Evolutionary conservation across 306 rosid genomes (phyloP).

Genomic region (Ochetophila trinervis): DNA sequence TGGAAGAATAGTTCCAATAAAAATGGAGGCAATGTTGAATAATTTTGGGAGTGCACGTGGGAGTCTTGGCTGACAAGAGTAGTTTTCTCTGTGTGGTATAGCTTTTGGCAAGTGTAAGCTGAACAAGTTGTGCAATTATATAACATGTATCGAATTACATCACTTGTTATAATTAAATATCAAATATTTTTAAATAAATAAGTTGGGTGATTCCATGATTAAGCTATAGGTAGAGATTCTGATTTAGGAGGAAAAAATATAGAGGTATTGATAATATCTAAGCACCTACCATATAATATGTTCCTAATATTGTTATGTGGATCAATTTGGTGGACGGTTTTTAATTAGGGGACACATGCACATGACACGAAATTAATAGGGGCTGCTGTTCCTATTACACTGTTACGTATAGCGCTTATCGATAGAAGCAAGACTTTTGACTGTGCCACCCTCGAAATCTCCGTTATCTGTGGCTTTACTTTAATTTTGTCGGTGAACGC

Average conservation of each 20-base stretch:
- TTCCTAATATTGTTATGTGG: not conserved
- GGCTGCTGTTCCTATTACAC: not conserved
- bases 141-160: no score
- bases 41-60: conserved; percentile 27
- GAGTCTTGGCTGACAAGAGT: not conserved
- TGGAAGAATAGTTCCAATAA: conserved; percentile 21
- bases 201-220: no score
- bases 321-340: not conserved
- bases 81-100: conserved; percentile 10
- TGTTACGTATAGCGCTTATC: not conserved
- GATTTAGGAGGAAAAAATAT: not conserved
- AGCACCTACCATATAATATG: not conserved
- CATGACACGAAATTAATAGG: not conserved
- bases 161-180: no score
- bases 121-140: not conserved
- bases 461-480: not conserved
- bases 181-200: no score
- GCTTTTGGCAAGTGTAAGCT: conserved; percentile 35
- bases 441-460: conserved; percentile 4
- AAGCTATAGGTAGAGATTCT: no score
- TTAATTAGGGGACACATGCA: not conserved
- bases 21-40: conserved; percentile 30
- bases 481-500: not conserved
- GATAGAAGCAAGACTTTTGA: conserved; percentile 10
- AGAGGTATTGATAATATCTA: not conserved